Percentiles rank a stretch among this genome's conserved stretches.
Conservation (phyloP, 495 filamentous ascomycete genomes). For the Immersiella caudata region DNA sequence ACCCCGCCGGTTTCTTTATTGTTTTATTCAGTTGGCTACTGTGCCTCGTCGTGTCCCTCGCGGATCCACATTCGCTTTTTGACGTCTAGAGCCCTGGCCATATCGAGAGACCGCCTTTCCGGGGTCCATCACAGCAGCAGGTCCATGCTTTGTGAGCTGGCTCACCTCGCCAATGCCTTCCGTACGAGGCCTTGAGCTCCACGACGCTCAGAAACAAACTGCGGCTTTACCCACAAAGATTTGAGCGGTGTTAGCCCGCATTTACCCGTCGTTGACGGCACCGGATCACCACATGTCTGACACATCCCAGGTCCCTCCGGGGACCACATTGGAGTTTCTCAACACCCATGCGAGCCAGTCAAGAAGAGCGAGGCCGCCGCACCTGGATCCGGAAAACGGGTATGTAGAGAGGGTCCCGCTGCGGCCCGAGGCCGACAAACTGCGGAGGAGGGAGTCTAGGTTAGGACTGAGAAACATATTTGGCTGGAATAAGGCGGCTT, state of each 20-base stretch:
- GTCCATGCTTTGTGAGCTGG: constrained; percentile 7
- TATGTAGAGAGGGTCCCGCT: constrained; percentile 31
- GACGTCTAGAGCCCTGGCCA: neutral
- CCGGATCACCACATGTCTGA: constrained; percentile 26
- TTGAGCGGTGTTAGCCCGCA: constrained; percentile 9
- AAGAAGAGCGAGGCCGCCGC: constrained; percentile 32
- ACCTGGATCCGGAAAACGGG: constrained; percentile 19
- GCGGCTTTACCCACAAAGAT: constrained; percentile 20
- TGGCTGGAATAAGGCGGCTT: constrained; percentile 38
- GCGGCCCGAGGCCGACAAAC: constrained; percentile 32
- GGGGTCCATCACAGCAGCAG: neutral
- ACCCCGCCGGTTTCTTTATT: neutral
- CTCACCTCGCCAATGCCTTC: constrained; percentile 18
- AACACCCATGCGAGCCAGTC: constrained; percentile 26
- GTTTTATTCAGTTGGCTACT: neutral
- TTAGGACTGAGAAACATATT: constrained; percentile 55
- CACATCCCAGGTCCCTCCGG: constrained; percentile 26
- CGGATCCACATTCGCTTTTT: neutral
- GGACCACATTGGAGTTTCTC: constrained; percentile 27
- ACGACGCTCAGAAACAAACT: neutral
- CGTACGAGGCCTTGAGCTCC: constrained; percentile 13
- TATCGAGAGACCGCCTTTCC: neutral
- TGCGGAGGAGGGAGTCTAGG: constrained; percentile 50
- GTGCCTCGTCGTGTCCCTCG: neutral
- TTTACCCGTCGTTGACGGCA: constrained; percentile 21